phyloP scores from a whole-genome alignment of 2,329 filamentous ascomycete species.

The Fusarium pseudonygamai region DNA sequence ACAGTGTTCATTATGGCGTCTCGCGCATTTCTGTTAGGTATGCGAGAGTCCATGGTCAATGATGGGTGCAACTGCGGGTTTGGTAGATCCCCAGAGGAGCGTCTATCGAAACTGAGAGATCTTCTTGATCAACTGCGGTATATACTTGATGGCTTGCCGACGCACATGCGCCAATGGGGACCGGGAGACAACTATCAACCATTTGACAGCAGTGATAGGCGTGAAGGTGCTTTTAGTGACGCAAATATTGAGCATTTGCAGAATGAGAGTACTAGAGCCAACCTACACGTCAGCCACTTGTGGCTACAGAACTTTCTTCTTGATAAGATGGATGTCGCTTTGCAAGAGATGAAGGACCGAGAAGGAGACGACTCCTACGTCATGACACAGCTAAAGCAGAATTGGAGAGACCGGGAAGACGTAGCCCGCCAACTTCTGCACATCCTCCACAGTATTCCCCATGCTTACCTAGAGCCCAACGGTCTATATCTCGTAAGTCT shows the following conservation, averaged over 20 bases:
- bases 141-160: not conserved
- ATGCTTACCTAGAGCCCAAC: not conserved
- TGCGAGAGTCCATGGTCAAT: constrained; percentile 3
- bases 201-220: fast-evolving
- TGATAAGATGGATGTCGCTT: not conserved
- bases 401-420: not conserved
- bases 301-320: not conserved
- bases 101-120: not conserved
- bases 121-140: not conserved
- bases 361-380: not conserved
- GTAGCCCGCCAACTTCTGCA: not conserved
- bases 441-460: not conserved
- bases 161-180: not conserved
- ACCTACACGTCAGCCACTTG: not conserved
- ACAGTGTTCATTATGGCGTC: not conserved
- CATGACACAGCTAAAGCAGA: not conserved
- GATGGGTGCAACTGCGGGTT: constrained; percentile 1
- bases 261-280: not conserved
- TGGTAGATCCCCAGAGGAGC: not conserved
- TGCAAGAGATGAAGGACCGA: not conserved
- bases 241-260: not conserved
- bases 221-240: not conserved
- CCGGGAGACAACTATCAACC: not conserved
- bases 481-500: not conserved
- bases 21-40: not conserved